Percentiles rank a stretch among this genome's conserved stretches.
These are phyloP conservation scores for Xylariaceae sp. DNA, from an alignment of 2,329 filamentous ascomycete genomes.

Conservation along the genomic window DNA sequence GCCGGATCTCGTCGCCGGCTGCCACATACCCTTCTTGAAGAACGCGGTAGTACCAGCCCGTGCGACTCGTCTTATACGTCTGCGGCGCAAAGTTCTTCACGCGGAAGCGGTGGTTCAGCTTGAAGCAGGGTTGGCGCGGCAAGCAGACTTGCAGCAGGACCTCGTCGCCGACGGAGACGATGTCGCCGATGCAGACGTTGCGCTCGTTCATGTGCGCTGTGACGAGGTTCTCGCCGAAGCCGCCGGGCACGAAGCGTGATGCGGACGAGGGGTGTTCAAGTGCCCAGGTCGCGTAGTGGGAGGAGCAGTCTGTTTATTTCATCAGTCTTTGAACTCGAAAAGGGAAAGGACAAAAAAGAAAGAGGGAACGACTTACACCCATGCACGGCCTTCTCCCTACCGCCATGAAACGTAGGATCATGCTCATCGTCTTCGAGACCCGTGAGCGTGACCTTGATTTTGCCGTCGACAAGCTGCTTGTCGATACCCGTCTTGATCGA, in stretches of 20 bases:
- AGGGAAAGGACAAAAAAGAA: too few species aligned
- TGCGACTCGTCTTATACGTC: constrained; percentile 52
- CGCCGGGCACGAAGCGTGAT: constrained; percentile 50
- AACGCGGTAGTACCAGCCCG: constrained; percentile 63
- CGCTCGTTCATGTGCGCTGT: constrained; percentile 54
- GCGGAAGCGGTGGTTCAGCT: constrained; percentile 62
- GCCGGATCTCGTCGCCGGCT: constrained; percentile 51
- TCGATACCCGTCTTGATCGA: constrained; percentile 52
- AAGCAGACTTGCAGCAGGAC: constrained; percentile 55
- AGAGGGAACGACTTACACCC: constrained; percentile 39
- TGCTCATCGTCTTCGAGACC: constrained; percentile 58
- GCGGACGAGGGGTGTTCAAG: constrained; percentile 47
- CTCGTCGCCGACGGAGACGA: constrained; percentile 39
- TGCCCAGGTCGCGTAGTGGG: constrained; percentile 54
- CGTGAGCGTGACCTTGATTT: constrained; percentile 41
- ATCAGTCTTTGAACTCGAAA: too few species aligned
- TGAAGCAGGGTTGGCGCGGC: constrained; percentile 61
- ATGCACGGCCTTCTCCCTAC: constrained; percentile 58
- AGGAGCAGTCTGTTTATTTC: constrained; percentile 46
- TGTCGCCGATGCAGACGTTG: constrained; percentile 61
- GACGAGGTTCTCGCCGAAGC: constrained; percentile 62
- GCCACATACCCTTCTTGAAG: constrained; percentile 49
- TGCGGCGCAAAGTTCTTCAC: constrained; percentile 56
- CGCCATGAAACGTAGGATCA: constrained; percentile 56
- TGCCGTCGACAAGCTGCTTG: constrained; percentile 42